Evolutionary conservation across 352 stramenopile species (phyloP).

Genomic region (Pythium vanterpoolii): DNA sequence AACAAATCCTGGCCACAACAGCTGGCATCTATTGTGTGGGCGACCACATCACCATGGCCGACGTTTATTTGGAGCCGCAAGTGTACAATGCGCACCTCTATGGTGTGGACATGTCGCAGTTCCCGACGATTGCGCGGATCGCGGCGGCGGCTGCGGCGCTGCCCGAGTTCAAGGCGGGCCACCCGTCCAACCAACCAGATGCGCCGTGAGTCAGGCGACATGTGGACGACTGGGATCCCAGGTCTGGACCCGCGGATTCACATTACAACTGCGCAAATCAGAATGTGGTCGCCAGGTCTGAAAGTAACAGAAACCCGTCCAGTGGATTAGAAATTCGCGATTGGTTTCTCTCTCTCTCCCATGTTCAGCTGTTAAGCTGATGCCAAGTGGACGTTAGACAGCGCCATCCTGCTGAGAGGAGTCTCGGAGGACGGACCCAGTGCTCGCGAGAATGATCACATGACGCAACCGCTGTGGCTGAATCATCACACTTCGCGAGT

Average conservation of each 20-base stretch:
- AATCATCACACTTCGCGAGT: too few species aligned
- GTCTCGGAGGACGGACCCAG: too few species aligned
- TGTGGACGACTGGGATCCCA: not conserved
- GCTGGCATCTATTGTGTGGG: slow-evolving; percentile 69
- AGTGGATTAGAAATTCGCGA: too few species aligned
- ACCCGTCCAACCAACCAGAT: slow-evolving; percentile 83
- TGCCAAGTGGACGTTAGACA: too few species aligned
- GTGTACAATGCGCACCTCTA: slow-evolving; percentile 91
- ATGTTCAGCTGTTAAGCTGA: too few species aligned
- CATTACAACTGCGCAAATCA: too few species aligned
- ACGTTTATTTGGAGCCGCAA: slow-evolving; percentile 90
- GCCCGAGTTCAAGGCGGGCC: slow-evolving; percentile 76
- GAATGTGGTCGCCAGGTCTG: too few species aligned
- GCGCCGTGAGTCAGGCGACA: slow-evolving; percentile 22
- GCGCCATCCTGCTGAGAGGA: too few species aligned
- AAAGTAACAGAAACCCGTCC: too few species aligned
- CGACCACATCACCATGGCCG: slow-evolving; percentile 82
- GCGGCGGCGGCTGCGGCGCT: slow-evolving; percentile 57
- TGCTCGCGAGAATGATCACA: too few species aligned
- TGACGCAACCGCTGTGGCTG: too few species aligned
- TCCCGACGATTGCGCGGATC: slow-evolving; percentile 85
- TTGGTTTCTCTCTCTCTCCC: too few species aligned
- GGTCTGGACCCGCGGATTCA: not conserved
- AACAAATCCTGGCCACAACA: slow-evolving; percentile 54
- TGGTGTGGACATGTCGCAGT: slow-evolving; percentile 85